phyloP scores from a whole-genome alignment of 768 basidiomycete genomes.

The Astraeus odoratus region DNA sequence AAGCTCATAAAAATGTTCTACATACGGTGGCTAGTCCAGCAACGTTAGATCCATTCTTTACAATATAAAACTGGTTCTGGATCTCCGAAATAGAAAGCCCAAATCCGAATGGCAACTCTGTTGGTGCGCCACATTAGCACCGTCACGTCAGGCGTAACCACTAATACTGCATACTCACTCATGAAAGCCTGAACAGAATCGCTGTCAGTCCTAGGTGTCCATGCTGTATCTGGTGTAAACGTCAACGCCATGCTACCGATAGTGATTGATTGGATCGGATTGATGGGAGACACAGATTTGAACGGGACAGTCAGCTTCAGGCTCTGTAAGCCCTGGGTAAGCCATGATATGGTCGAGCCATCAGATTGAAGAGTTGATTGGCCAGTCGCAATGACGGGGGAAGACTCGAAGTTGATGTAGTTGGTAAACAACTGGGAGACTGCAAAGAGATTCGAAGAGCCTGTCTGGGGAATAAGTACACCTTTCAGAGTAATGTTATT shows the following conservation, averaged over 20 bases:
- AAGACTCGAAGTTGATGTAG: slow-evolving; percentile 58
- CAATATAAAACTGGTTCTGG: slow-evolving; percentile 57
- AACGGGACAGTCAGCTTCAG: slow-evolving; percentile 61
- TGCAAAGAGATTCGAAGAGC: slow-evolving; percentile 35
- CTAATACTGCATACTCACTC: slow-evolving; percentile 29
- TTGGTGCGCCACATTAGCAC: slow-evolving; percentile 1
- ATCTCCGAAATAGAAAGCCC: slow-evolving; percentile 50
- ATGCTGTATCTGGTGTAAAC: slow-evolving; percentile 48
- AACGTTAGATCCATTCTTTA: slow-evolving; percentile 43
- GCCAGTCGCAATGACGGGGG: slow-evolving; percentile 55
- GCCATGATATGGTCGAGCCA: slow-evolving; percentile 56
- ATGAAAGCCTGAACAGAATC: slow-evolving; percentile 53
- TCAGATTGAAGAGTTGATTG: slow-evolving; percentile 51
- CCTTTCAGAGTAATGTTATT: slow-evolving; percentile 58
- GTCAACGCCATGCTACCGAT: slow-evolving; percentile 53
- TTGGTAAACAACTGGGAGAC: slow-evolving; percentile 62
- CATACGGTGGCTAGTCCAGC: slow-evolving; percentile 55
- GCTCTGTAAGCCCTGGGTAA: slow-evolving; percentile 51
- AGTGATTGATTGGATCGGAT: slow-evolving; percentile 57
- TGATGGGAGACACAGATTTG: slow-evolving; percentile 40
- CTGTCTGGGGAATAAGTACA: slow-evolving; percentile 46
- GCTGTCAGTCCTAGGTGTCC: slow-evolving; percentile 52
- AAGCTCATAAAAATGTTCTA: neutral
- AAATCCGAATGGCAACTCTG: slow-evolving; percentile 71
- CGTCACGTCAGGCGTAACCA: neutral